Conservation (phyloP, 768 basidiomycete species). For the Boletus rex-veris region DNA sequence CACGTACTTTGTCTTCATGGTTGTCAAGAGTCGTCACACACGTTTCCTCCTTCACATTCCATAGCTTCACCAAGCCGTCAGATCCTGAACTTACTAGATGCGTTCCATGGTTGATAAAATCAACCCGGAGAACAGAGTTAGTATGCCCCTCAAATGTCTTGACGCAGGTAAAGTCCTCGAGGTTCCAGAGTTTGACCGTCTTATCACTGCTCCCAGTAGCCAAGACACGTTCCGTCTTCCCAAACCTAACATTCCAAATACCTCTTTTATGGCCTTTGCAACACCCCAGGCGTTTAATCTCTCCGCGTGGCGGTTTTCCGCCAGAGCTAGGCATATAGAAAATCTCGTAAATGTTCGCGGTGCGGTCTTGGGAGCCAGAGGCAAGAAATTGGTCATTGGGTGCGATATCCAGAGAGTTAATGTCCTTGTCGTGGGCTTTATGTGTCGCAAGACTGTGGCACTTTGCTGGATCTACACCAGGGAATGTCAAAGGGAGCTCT, state of each 20-base stretch:
- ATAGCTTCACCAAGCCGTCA: slow-evolving; percentile 94
- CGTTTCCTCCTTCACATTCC: slow-evolving; percentile 88
- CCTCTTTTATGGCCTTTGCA: slow-evolving; percentile 97
- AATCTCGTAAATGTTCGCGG: slow-evolving; percentile 86
- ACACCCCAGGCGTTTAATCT: slow-evolving; percentile 73
- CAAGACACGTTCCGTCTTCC: slow-evolving; percentile 74
- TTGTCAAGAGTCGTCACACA: slow-evolving; percentile 90
- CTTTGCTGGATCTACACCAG: slow-evolving; percentile 35
- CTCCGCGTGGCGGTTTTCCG: slow-evolving; percentile 52
- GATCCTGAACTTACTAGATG: slow-evolving; percentile 90
- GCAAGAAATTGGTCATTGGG: slow-evolving; percentile 86
- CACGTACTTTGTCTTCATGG: slow-evolving; percentile 89
- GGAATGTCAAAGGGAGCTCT: slow-evolving; percentile 36
- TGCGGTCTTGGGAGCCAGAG: slow-evolving; percentile 94
- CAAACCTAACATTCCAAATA: slow-evolving; percentile 92
- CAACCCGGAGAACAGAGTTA: slow-evolving; percentile 91
- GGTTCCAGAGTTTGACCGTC: slow-evolving; percentile 89
- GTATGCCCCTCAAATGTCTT: slow-evolving; percentile 98
- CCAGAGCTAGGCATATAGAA: slow-evolving; percentile 45
- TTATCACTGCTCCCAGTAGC: slow-evolving; percentile 96
- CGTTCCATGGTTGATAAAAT: slow-evolving; percentile 78
- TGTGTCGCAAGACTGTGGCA: slow-evolving; percentile 80
- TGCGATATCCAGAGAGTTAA: slow-evolving; percentile 91
- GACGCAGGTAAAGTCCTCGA: slow-evolving; percentile 91
- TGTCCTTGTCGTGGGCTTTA: slow-evolving; percentile 97